phyloP scores from a whole-genome alignment of 108 stramenopile genomes.

The Cyclotella distinguenda region DNA sequence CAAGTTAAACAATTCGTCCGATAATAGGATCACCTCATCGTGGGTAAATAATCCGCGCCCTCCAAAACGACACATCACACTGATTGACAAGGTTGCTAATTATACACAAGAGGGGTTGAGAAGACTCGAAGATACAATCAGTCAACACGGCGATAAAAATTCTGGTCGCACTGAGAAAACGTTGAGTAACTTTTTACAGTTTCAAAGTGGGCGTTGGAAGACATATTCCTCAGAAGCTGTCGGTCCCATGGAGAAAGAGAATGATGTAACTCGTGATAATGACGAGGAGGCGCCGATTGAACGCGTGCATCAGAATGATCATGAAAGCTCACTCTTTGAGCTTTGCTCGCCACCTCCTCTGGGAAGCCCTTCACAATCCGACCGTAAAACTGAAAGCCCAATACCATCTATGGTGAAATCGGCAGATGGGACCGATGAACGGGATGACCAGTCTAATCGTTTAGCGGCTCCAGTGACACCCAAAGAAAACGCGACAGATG shows the following conservation, averaged over 20 bases:
- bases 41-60: slow-evolving; percentile 51
- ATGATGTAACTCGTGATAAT: not conserved
- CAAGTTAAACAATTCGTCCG: slow-evolving; percentile 8
- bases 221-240: slow-evolving; percentile 15
- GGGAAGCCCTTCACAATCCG: slow-evolving; percentile 22
- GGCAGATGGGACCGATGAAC: not conserved
- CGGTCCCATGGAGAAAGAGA: too few relatives aligned
- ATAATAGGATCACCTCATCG: slow-evolving; percentile 22
- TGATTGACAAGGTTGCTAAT: slow-evolving; percentile 68
- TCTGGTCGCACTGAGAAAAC: slow-evolving; percentile 18
- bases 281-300: slow-evolving; percentile 32
- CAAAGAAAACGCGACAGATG: not conserved
- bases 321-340: slow-evolving; percentile 8
- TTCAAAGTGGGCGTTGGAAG: slow-evolving; percentile 7
- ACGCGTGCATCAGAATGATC: slow-evolving; percentile 10
- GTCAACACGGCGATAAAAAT: slow-evolving; percentile 39
- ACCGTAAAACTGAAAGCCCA: not conserved
- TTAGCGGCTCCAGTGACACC: slow-evolving; percentile 18
- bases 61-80: slow-evolving; percentile 67
- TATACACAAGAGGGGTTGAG: slow-evolving; percentile 52
- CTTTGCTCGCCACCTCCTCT: slow-evolving; percentile 30
- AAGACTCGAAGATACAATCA: slow-evolving; percentile 47
- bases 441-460: not conserved
- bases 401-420: not conserved
- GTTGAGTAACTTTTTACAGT: slow-evolving; percentile 32